A percentile compares a stretch with the other conserved stretches of the same genome.
These are phyloP conservation scores for Grosmannia clavigera DNA, from an alignment of 2,329 filamentous ascomycete species.

Conservation along the genomic window DNA sequence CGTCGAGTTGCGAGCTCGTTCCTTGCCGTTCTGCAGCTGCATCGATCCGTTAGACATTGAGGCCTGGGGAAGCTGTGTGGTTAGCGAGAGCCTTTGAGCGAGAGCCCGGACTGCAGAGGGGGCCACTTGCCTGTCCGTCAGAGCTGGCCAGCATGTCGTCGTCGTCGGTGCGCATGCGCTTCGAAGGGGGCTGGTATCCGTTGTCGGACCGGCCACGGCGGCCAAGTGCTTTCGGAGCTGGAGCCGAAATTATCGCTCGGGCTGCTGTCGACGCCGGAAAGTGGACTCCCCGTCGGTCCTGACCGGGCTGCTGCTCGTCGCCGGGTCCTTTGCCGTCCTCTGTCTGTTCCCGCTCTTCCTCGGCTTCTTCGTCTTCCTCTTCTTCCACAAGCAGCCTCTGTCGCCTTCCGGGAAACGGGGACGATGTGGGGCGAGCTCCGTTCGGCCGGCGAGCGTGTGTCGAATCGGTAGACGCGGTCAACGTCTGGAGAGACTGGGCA, in stretches of 20 bases:
- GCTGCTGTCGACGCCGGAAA: background rate
- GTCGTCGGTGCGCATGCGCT: slow-evolving; percentile 7
- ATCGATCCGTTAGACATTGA: slow-evolving; percentile 42
- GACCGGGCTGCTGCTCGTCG: background rate
- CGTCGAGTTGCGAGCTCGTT: background rate
- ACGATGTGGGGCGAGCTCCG: slow-evolving; percentile 3
- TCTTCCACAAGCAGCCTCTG: slow-evolving; percentile 33
- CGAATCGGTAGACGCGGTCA: background rate
- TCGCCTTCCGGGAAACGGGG: slow-evolving; percentile 42
- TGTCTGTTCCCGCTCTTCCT: background rate
- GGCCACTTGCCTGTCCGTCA: slow-evolving; percentile 3
- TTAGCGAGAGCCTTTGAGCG: background rate
- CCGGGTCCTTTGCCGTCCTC: background rate
- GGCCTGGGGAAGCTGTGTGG: slow-evolving; percentile 9
- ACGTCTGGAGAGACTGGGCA: background rate
- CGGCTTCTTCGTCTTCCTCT: slow-evolving; percentile 9
- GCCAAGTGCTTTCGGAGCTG: background rate
- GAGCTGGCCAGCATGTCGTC: slow-evolving; percentile 4
- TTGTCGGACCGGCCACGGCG: background rate
- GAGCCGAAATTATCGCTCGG: background rate
- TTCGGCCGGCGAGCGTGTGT: background rate
- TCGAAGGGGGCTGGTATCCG: slow-evolving; percentile 1
- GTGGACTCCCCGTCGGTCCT: background rate
- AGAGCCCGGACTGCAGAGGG: background rate
- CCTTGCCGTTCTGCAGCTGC: slow-evolving; percentile 18